These are phyloP conservation scores for bread wheat (Triticum aestivum) DNA, from an alignment of 176 grass and related monocot genomes.

Conservation along the genomic window IWGSC_CS_RefSeq_v2.1 NC_057802.1:548998954-548999453, in stretches of 20 bases:
- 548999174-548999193: too few species aligned
- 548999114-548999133: not conserved
- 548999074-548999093: not conserved
- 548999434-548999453: too few species aligned
- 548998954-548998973: constrained; percentile 29
- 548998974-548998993: not conserved
- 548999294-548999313: constrained; percentile 70
- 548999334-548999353: not conserved
- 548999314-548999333: constrained; percentile 68
- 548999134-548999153: too few species aligned
- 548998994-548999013: constrained; percentile 31
- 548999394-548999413: too few species aligned
- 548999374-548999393: too few species aligned
- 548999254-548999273: constrained; percentile 63
- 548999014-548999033: constrained; percentile 7
- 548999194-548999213: too few species aligned
- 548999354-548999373: too few species aligned
- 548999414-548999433: too few species aligned
- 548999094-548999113: not conserved
- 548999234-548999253: not conserved
- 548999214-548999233: too few species aligned
- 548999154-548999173: too few species aligned
- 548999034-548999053: not conserved
- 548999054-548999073: not conserved
- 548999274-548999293: constrained; percentile 77